These are phyloP conservation scores for Neurospora sp. DNA, from an alignment of 495 filamentous ascomycete species.

Conservation along the genomic window DNA sequence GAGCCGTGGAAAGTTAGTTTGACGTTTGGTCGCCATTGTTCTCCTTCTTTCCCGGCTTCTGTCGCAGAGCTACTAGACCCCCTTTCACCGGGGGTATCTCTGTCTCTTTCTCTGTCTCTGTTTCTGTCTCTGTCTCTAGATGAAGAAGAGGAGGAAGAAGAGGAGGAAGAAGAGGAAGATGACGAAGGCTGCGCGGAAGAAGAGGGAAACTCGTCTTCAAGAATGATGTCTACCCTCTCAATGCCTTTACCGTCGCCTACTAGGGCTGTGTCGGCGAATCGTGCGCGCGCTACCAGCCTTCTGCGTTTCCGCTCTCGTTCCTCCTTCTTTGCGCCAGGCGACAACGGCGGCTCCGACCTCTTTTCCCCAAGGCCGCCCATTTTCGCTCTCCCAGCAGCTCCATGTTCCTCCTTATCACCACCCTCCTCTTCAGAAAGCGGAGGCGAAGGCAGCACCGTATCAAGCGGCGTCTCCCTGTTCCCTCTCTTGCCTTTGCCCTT, in stretches of 20 bases:
- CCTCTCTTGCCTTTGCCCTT: constrained; percentile 24
- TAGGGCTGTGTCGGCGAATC: constrained; percentile 44
- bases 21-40: constrained; percentile 45
- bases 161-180: neutral
- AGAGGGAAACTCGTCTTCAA: constrained; percentile 44
- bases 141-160: neutral
- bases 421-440: constrained; percentile 19
- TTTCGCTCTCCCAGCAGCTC: constrained; percentile 2
- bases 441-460: constrained; percentile 33
- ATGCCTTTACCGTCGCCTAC: constrained; percentile 46
- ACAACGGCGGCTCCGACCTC: constrained; percentile 12
- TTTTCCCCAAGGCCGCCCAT: neutral
- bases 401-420: neutral
- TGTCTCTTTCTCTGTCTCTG: neutral
- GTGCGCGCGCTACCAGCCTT: constrained; percentile 36
- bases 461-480: constrained; percentile 41
- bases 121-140: neutral
- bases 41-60: constrained; percentile 18
- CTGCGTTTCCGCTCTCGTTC: constrained; percentile 30
- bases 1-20: constrained; percentile 58
- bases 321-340: constrained; percentile 20
- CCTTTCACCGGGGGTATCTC: neutral
- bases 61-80: constrained; percentile 19
- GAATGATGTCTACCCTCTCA: constrained; percentile 48
- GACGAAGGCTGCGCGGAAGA: neutral